Evolutionary conservation across 129 eudicot genomes (phyloP).

Genomic region (Flaveria robusta): DNA sequence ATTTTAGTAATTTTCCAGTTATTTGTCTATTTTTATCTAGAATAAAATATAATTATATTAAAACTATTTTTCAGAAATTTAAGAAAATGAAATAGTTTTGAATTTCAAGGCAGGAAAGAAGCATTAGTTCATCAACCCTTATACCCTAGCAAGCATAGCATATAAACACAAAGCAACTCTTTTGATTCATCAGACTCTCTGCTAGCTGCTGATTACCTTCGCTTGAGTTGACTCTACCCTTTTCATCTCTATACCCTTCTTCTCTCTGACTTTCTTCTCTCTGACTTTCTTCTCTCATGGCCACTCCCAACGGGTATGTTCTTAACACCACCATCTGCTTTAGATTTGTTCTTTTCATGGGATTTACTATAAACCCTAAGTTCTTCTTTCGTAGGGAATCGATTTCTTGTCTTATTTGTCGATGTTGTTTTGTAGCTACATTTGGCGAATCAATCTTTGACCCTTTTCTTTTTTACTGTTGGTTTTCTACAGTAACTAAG

Average conservation of each 20-base stretch:
- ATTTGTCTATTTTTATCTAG: no score
- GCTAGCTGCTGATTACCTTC: no score
- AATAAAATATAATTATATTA: no score
- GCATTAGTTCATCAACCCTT: not conserved
- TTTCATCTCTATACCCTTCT: not conserved
- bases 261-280: slow-evolving; percentile 1
- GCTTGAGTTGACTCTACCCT: not conserved
- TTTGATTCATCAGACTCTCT: no score
- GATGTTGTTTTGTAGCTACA: slow-evolving; percentile 37
- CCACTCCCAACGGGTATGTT: slow-evolving; percentile 37
- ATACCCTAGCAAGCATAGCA: not conserved
- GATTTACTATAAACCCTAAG: slow-evolving; percentile 21
- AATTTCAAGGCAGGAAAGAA: not conserved
- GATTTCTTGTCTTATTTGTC: not conserved
- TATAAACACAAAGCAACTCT: not conserved
- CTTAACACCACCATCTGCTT: not conserved
- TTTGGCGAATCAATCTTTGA: slow-evolving; percentile 21
- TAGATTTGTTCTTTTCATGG: not conserved
- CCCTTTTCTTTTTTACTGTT: slow-evolving; percentile 12
- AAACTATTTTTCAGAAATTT: not conserved
- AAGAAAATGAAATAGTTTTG: not conserved
- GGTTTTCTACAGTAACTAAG: not conserved
- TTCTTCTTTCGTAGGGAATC: slow-evolving; percentile 1
- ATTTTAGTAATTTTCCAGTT: no score
- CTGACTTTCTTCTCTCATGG: slow-evolving; percentile 26